phyloP scores from a whole-genome alignment of 2,329 filamentous ascomycete genomes.

The Didymella exigua region DNA sequence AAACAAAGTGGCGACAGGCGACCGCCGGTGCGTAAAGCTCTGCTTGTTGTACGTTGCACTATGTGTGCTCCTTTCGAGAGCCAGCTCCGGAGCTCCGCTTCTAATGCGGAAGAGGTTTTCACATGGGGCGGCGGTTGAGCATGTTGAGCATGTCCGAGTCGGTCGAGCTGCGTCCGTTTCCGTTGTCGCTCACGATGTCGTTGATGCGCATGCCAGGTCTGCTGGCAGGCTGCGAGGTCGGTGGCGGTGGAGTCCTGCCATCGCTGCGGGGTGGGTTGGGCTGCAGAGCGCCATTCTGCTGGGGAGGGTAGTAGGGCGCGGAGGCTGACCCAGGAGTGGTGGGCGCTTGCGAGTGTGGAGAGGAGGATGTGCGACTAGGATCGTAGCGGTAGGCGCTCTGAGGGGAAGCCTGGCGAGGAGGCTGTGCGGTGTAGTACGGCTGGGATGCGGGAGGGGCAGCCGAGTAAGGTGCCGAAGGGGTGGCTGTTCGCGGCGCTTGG shows the following conservation, averaged over 20 bases:
- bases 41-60: conserved; percentile 18
- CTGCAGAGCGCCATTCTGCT: conserved; percentile 39
- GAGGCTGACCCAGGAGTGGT: conserved; percentile 43
- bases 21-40: neutral
- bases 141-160: conserved; percentile 53
- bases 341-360: conserved; percentile 49
- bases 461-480: conserved; percentile 49
- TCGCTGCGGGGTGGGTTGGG: conserved; percentile 45
- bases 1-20: conserved; percentile 20
- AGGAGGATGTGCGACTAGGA: conserved; percentile 49
- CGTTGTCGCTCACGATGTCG: conserved; percentile 48
- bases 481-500: conserved; percentile 53
- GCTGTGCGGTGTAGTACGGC: conserved; percentile 50
- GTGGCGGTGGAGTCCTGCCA: conserved; percentile 50
- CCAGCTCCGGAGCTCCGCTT: conserved; percentile 37
- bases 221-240: conserved; percentile 39
- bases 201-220: conserved; percentile 51
- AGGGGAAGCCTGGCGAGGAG: conserved; percentile 50
- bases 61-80: conserved; percentile 34
- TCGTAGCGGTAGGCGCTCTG: conserved; percentile 52
- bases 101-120: conserved; percentile 16
- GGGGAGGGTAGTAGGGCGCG: conserved; percentile 43
- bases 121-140: conserved; percentile 49
- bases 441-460: conserved; percentile 44
- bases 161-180: conserved; percentile 47